A percentile compares a stretch with the other conserved stretches of the same genome.
Conservation (phyloP, 2,329 filamentous ascomycete species). For the Colletotrichum lindemuthianum region DNA sequence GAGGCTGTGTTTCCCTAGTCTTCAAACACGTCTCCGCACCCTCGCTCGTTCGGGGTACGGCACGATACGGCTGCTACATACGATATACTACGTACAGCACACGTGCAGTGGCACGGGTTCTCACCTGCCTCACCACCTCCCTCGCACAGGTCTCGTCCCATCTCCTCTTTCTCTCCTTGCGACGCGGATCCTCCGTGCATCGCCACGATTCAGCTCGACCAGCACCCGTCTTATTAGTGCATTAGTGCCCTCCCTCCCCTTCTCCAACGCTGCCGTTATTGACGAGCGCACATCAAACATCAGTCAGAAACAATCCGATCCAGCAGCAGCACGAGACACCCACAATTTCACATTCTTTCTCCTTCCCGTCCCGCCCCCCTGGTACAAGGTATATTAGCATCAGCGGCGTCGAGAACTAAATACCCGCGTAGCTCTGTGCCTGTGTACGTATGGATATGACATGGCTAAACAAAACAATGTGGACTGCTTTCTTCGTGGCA, state of each 20-base stretch:
- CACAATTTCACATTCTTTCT: slow-evolving; percentile 19
- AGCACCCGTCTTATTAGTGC: background rate
- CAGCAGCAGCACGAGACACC: background rate
- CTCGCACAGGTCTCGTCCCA: slow-evolving; percentile 15
- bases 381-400: background rate
- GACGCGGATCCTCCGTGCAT: slow-evolving; percentile 30
- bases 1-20: slow-evolving; percentile 26
- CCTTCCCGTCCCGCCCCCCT: background rate
- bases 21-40: slow-evolving; percentile 7
- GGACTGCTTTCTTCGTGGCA: too few relatives aligned
- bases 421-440: too few relatives aligned
- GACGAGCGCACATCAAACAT: slow-evolving; percentile 34
- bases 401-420: too few relatives aligned
- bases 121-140: background rate
- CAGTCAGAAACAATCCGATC: slow-evolving; percentile 27
- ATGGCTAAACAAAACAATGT: too few relatives aligned
- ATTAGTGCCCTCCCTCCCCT: too few relatives aligned
- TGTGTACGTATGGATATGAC: too few relatives aligned
- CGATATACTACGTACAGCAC: background rate
- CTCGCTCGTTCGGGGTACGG: slow-evolving; percentile 17
- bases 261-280: slow-evolving; percentile 19
- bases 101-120: background rate
- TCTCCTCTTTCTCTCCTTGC: background rate
- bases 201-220: slow-evolving; percentile 28
- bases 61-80: slow-evolving; percentile 11